Conservation (phyloP, 2,329 filamentous ascomycete species). For the Leptographium galeiforme region DNA sequence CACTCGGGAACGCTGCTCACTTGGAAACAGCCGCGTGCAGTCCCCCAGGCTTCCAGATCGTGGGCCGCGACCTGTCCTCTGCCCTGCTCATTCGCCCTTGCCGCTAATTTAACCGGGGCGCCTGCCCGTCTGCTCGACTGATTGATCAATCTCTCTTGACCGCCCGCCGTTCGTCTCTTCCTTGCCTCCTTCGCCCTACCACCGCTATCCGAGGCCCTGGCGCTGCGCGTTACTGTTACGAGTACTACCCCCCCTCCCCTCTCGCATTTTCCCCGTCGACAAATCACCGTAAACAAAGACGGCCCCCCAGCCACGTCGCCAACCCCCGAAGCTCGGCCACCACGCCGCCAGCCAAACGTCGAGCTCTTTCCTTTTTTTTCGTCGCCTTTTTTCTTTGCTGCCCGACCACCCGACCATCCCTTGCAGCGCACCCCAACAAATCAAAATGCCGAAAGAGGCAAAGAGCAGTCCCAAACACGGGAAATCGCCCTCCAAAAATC, state of each 20-base stretch:
- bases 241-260: not conserved
- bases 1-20: not conserved
- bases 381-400: not conserved
- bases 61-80: not conserved
- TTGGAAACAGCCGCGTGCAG: not conserved
- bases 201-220: not conserved
- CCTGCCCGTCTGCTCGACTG: not conserved
- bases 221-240: not conserved
- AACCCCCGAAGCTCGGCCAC: not conserved
- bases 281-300: not conserved
- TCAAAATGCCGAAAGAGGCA: not conserved
- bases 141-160: conserved; percentile 2
- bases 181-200: not conserved
- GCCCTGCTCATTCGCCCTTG: not conserved
- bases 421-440: not conserved
- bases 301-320: not conserved
- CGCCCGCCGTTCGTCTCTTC: conserved; percentile 1
- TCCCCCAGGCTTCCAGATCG: too few species aligned
- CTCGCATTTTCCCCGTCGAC: not conserved
- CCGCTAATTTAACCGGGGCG: conserved; percentile 3
- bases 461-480: not conserved
- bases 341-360: too few species aligned
- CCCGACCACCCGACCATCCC: not conserved
- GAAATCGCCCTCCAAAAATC: not conserved
- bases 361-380: not conserved